A percentile compares a stretch with the other conserved stretches of the same genome.
Evolutionary conservation across 2,329 filamentous ascomycete genomes (phyloP).

Genomic region (Colletotrichum cordylinicola): DNA sequence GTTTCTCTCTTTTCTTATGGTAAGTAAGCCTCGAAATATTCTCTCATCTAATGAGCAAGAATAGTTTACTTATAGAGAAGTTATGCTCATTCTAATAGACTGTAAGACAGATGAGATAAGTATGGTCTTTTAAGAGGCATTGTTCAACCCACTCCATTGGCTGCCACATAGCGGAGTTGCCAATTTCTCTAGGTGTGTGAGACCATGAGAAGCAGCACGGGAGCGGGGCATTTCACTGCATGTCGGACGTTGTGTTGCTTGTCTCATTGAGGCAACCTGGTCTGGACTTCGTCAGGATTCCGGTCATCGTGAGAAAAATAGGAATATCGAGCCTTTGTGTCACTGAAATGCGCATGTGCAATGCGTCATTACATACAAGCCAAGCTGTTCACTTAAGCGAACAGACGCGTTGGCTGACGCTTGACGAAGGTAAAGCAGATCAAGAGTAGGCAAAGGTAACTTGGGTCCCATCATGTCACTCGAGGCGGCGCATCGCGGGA

Average conservation of each 20-base stretch:
- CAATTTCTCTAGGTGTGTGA: not conserved
- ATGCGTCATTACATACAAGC: not conserved
- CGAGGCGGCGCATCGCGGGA: not conserved
- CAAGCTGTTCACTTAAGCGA: not conserved
- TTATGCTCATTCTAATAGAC: not conserved
- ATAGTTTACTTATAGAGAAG: not conserved
- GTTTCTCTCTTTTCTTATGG: not conserved
- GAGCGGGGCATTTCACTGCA: not conserved
- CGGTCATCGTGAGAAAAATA: not conserved
- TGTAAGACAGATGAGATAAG: not conserved
- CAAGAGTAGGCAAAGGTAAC: not conserved
- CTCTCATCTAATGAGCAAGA: not conserved
- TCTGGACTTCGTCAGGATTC: not conserved
- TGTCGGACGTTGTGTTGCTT: not conserved
- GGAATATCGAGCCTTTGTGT: not conserved
- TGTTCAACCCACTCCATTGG: not conserved
- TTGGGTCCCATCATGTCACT: not conserved
- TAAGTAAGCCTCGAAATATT: not conserved
- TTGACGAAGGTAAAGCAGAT: not conserved
- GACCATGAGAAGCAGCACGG: not conserved
- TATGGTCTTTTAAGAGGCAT: not conserved
- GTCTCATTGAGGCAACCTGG: not conserved
- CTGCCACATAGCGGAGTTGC: not conserved
- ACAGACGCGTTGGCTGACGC: not conserved
- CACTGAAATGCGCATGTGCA: not conserved